These are phyloP conservation scores for Chlamydomonas eustigma DNA, from an alignment of 139 green algal species.

Conservation along the genomic window DNA sequence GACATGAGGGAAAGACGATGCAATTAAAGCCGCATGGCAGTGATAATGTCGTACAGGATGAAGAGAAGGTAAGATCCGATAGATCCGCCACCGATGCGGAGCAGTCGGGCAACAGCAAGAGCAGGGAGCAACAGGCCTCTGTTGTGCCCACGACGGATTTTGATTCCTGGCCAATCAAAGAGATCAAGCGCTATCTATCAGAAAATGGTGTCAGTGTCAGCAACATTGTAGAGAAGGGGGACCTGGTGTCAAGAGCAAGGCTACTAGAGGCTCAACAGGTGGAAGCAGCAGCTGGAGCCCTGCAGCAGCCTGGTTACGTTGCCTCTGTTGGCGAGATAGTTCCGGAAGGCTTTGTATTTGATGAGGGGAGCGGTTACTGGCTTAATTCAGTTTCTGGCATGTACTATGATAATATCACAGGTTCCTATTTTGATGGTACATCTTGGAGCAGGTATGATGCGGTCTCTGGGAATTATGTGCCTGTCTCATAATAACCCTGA, in stretches of 20 bases:
- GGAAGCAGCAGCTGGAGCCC: not conserved
- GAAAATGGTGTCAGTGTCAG: not conserved
- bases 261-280: not conserved
- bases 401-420: not conserved
- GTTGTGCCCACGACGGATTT: not conserved
- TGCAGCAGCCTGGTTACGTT: too few species aligned
- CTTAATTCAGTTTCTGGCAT: not conserved
- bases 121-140: too few species aligned
- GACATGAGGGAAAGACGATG: too few species aligned
- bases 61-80: too few species aligned
- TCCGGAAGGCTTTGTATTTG: not conserved
- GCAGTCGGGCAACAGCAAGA: too few species aligned
- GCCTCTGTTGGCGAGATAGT: too few species aligned
- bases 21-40: too few species aligned
- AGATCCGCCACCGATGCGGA: too few species aligned
- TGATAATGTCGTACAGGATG: too few species aligned
- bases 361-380: not conserved
- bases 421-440: not conserved
- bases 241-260: not conserved
- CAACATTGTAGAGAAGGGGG: slow-evolving; percentile 4
- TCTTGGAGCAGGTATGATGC: not conserved
- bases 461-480: not conserved
- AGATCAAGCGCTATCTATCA: not conserved
- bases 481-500: slow-evolving; percentile 3
- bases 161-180: not conserved